Conservation (phyloP, 2,329 filamentous ascomycete species). For the Calonectria pseudoturangicola region DNA sequence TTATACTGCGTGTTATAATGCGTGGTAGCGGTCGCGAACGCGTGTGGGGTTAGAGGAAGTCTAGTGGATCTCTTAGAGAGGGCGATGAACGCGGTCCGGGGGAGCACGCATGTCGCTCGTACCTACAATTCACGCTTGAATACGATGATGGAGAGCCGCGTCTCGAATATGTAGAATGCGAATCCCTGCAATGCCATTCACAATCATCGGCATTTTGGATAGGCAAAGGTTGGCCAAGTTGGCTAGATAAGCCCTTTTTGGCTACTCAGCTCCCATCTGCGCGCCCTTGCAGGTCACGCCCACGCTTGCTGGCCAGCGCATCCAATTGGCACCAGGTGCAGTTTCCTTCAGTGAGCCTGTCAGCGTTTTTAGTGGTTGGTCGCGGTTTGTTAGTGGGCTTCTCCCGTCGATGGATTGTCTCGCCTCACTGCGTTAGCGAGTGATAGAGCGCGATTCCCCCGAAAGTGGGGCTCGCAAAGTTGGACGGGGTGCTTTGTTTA, state of each 20-base stretch:
- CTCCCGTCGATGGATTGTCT: slow-evolving; percentile 18
- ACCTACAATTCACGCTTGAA: neutral
- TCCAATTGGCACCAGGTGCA: slow-evolving; percentile 19
- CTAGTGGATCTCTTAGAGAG: neutral
- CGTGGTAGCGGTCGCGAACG: neutral
- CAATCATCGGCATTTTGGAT: neutral
- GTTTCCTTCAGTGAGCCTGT: slow-evolving; percentile 8
- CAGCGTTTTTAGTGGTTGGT: slow-evolving; percentile 33
- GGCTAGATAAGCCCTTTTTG: neutral
- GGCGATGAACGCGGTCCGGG: neutral
- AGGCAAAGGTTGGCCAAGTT: neutral
- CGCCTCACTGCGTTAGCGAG: slow-evolving; percentile 23
- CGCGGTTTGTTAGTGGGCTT: slow-evolving; percentile 25
- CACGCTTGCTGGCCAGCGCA: slow-evolving; percentile 26
- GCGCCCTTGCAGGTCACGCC: slow-evolving; percentile 24
- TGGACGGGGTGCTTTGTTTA: slow-evolving; percentile 57
- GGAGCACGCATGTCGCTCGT: neutral
- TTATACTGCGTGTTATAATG: neutral
- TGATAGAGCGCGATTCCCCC: slow-evolving; percentile 10
- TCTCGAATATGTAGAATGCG: slow-evolving; percentile 3
- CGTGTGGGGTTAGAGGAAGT: slow-evolving; percentile 9
- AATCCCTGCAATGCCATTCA: neutral
- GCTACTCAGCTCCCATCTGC: neutral
- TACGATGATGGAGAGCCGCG: neutral
- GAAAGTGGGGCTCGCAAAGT: slow-evolving; percentile 29